Evolutionary conservation across 2,329 filamentous ascomycete species (phyloP).

Genomic region (Raffaelea deltoideospora): DNA sequence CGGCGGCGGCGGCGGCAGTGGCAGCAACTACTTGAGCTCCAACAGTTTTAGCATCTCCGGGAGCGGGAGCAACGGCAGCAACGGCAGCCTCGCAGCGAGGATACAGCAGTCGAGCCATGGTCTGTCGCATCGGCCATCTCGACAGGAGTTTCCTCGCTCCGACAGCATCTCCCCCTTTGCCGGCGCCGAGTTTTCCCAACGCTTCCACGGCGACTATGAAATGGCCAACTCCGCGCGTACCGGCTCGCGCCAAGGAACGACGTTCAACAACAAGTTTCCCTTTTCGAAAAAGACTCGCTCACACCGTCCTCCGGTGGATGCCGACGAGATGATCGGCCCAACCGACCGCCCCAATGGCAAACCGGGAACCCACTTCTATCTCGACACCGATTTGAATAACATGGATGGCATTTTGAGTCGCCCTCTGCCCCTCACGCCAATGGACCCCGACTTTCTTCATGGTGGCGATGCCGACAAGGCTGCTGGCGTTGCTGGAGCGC

Average conservation of each 20-base stretch:
- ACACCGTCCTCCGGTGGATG: slow-evolving; percentile 31
- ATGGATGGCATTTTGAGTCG: slow-evolving; percentile 83
- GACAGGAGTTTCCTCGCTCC: slow-evolving; percentile 26
- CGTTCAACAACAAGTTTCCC: slow-evolving; percentile 48
- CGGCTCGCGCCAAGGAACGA: slow-evolving; percentile 27
- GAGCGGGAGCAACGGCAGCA: not conserved
- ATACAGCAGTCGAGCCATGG: slow-evolving; percentile 38
- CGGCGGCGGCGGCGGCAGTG: not conserved
- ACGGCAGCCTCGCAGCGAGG: slow-evolving; percentile 17
- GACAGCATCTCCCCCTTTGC: slow-evolving; percentile 12
- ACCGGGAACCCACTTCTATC: slow-evolving; percentile 50
- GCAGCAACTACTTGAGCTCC: no score
- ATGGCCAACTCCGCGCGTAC: slow-evolving; percentile 2
- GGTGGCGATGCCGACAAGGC: slow-evolving; percentile 27
- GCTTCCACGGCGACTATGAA: slow-evolving; percentile 17
- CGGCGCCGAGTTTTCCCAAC: slow-evolving; percentile 12
- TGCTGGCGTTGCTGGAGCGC: not conserved
- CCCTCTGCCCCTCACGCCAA: slow-evolving; percentile 54
- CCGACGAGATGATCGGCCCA: slow-evolving; percentile 43
- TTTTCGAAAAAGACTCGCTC: slow-evolving; percentile 42
- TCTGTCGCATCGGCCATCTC: slow-evolving; percentile 34
- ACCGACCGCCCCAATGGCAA: slow-evolving; percentile 37
- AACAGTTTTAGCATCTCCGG: not conserved
- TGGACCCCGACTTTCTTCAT: slow-evolving; percentile 39
- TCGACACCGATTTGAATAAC: slow-evolving; percentile 78